Conservation (phyloP, 2,329 filamentous ascomycete species). For the Albophoma yamanashiensis region DNA sequence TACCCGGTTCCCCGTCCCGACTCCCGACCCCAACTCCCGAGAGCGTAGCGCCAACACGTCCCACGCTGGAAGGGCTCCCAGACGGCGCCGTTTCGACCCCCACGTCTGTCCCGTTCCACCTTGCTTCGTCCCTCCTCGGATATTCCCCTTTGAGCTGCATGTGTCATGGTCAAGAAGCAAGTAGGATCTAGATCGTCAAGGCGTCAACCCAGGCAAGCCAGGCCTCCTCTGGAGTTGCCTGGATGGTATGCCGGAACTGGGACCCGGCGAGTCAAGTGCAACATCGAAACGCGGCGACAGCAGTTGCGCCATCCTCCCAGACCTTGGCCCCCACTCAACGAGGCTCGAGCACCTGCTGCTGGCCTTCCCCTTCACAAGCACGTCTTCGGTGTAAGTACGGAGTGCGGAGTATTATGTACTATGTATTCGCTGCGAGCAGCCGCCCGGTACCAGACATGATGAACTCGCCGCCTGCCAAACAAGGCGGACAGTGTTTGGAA, state of each 20-base stretch:
- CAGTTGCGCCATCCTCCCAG: background rate
- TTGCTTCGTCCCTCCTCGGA: background rate
- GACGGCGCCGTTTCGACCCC: background rate
- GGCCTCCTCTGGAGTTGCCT: background rate
- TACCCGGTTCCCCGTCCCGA: constrained; percentile 3
- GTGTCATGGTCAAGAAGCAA: too few species aligned
- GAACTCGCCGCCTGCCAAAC: background rate
- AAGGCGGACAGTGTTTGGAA: background rate
- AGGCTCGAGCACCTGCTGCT: background rate
- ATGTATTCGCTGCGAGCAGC: background rate
- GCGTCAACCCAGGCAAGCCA: background rate
- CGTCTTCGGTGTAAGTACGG: too few species aligned
- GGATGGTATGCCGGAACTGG: background rate
- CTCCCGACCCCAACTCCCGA: background rate
- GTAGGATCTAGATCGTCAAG: background rate
- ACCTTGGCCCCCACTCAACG: background rate
- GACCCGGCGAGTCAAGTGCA: background rate
- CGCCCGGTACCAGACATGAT: background rate
- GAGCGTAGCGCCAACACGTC: background rate
- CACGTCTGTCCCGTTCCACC: background rate
- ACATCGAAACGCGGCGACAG: background rate
- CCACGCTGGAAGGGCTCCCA: background rate
- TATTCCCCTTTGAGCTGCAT: background rate
- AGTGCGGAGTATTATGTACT: too few species aligned
- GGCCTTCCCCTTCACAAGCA: background rate